phyloP scores from a whole-genome alignment of 2,329 filamentous ascomycete species.

The Zymoseptoria brevis region DNA sequence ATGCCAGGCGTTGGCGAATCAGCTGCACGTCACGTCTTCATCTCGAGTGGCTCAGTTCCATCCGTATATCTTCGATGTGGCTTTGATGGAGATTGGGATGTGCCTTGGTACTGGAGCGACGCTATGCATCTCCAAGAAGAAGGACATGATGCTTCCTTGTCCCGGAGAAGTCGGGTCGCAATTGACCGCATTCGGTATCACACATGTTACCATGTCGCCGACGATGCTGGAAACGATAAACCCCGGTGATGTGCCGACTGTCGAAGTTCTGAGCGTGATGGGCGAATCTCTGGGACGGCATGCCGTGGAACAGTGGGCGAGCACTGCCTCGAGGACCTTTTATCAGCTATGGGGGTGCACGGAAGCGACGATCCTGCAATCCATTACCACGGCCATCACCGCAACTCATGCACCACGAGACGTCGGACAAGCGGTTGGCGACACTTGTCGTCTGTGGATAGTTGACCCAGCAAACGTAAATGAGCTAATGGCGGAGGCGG shows the following conservation, averaged over 20 bases:
- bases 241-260: not conserved
- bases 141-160: not conserved
- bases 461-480: not conserved
- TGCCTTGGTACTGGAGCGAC: not conserved
- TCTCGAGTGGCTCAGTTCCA: constrained; percentile 1
- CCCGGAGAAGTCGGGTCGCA: not conserved
- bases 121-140: not conserved
- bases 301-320: not conserved
- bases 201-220: constrained; percentile 1
- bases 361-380: constrained; percentile 1
- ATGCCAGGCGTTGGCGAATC: not conserved
- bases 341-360: constrained; percentile 1
- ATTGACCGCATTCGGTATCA: not conserved
- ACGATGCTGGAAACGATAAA: constrained; percentile 1
- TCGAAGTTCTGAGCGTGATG: constrained; percentile 1
- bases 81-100: constrained; percentile 5
- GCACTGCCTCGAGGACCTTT: not conserved
- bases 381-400: not conserved
- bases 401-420: not conserved
- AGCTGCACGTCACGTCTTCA: not conserved
- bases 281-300: not conserved
- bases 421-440: not conserved
- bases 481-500: not conserved
- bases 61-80: constrained; percentile 3
- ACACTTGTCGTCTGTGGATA: not conserved